phyloP scores from a whole-genome alignment of 192 early-diverging fungal genomes.

The Jimgerdemannia flammicorona region DNA sequence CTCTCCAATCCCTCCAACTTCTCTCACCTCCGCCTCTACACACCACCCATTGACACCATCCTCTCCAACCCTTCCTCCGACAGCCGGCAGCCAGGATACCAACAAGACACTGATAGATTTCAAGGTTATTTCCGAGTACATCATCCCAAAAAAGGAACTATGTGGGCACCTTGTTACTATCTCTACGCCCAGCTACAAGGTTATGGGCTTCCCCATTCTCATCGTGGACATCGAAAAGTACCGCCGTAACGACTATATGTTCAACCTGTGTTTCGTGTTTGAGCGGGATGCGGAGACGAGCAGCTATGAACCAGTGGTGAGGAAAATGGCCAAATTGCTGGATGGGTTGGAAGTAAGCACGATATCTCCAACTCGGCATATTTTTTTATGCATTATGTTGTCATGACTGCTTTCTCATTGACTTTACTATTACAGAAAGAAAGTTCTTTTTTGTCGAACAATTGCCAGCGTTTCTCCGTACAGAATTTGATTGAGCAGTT shows the following conservation, averaged over 20 bases:
- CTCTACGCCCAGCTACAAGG: conserved; percentile 59
- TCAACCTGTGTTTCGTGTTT: conserved; percentile 96
- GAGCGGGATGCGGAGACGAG: conserved; percentile 74
- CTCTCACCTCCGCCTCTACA: conserved; percentile 1
- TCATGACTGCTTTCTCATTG: conserved; percentile 1
- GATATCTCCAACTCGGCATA: neutral
- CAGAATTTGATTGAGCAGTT: conserved; percentile 82
- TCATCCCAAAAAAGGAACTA: conserved; percentile 80
- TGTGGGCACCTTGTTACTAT: conserved; percentile 75
- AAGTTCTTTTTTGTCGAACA: conserved; percentile 51
- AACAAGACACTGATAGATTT: conserved; percentile 62
- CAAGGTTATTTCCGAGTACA: conserved; percentile 73
- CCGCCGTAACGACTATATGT: conserved; percentile 81
- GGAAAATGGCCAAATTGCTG: conserved; percentile 80
- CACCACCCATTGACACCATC: neutral
- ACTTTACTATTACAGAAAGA: conserved; percentile 40
- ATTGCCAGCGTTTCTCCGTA: conserved; percentile 40
- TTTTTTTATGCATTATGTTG: neutral
- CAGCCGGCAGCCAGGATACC: conserved; percentile 14
- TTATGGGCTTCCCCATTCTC: conserved; percentile 72
- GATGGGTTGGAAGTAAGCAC: conserved; percentile 70
- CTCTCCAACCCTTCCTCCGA: neutral
- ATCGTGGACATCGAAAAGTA: conserved; percentile 54
- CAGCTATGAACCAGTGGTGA: conserved; percentile 85
- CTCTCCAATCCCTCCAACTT: no score